phyloP scores from a whole-genome alignment of 805 yeast species.

The Cyberlindnera amylophila region DNA sequence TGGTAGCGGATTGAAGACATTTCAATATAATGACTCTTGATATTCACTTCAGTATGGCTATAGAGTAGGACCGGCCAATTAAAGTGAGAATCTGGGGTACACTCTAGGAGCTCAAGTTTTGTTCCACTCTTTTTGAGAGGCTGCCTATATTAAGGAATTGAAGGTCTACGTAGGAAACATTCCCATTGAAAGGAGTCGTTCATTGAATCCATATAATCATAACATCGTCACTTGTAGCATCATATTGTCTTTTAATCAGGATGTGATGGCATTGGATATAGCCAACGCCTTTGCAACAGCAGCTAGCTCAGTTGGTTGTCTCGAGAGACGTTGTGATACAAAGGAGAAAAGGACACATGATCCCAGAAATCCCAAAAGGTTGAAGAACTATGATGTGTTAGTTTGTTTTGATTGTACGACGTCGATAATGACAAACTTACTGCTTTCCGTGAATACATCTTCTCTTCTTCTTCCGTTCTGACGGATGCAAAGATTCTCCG shows the following conservation, averaged over 20 bases:
- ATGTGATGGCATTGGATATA: conserved; percentile 19
- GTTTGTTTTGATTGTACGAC: not conserved
- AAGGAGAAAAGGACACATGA: conserved; percentile 78
- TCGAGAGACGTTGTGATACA: conserved; percentile 56
- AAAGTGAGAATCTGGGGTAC: too few relatives aligned
- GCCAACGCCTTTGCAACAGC: conserved; percentile 24
- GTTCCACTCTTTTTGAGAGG: too few relatives aligned
- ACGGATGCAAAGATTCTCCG: conserved; percentile 78
- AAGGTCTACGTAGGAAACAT: too few relatives aligned
- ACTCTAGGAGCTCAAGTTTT: too few relatives aligned
- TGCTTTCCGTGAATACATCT: conserved; percentile 71
- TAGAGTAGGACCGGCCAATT: too few relatives aligned
- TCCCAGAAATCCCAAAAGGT: conserved; percentile 75
- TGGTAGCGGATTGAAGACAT: too few relatives aligned
- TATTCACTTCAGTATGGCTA: too few relatives aligned
- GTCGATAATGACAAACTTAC: conserved; percentile 28
- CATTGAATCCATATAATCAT: too few relatives aligned
- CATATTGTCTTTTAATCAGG: not conserved
- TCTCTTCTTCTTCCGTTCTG: conserved; percentile 82
- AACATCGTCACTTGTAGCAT: too few relatives aligned
- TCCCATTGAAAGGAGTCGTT: too few relatives aligned
- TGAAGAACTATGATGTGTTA: conserved; percentile 44
- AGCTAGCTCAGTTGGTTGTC: conserved; percentile 25
- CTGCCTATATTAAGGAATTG: too few relatives aligned
- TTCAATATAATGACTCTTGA: too few relatives aligned